phyloP scores from a whole-genome alignment of 192 early-diverging fungal genomes.

The Backusella macrospora region DNA sequence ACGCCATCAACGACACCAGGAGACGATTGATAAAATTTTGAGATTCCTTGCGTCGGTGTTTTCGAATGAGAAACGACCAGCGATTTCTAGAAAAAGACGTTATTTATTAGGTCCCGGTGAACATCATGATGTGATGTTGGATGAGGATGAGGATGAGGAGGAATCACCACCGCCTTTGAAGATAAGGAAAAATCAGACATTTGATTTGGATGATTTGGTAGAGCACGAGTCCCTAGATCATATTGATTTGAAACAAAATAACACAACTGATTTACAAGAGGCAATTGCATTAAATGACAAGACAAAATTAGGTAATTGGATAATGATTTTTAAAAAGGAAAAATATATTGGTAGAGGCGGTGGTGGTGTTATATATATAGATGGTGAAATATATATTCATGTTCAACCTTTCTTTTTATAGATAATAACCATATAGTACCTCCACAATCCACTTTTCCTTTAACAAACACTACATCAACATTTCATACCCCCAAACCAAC shows the following conservation, averaged over 20 bases:
- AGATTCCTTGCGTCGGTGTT: slow-evolving; percentile 92
- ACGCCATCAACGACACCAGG: slow-evolving; percentile 85
- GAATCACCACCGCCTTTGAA: not conserved
- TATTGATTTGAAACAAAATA: not conserved
- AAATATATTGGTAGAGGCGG: no score
- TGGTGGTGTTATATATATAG: no score
- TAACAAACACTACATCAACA: not conserved
- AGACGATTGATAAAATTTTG: slow-evolving; percentile 94
- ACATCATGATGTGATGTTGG: not conserved
- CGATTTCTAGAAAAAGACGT: slow-evolving; percentile 54
- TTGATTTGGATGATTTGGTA: slow-evolving; percentile 5
- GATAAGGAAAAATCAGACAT: not conserved
- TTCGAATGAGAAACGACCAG: slow-evolving; percentile 54
- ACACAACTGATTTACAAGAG: slow-evolving; percentile 21
- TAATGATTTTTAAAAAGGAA: no score
- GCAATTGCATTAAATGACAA: slow-evolving; percentile 33
- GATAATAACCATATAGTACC: not conserved
- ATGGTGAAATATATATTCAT: no score
- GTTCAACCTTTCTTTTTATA: slow-evolving; percentile 4
- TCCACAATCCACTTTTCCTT: not conserved
- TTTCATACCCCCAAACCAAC: not conserved
- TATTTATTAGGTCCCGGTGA: slow-evolving; percentile 45
- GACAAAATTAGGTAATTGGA: slow-evolving; percentile 22
- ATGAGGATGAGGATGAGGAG: slow-evolving; percentile 29
- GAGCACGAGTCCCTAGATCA: not conserved